A percentile compares a stretch with the other conserved stretches of the same genome.
These are phyloP conservation scores for Sclerospora graminicola DNA, from an alignment of 352 stramenopile species.

Conservation along the genomic window DNA sequence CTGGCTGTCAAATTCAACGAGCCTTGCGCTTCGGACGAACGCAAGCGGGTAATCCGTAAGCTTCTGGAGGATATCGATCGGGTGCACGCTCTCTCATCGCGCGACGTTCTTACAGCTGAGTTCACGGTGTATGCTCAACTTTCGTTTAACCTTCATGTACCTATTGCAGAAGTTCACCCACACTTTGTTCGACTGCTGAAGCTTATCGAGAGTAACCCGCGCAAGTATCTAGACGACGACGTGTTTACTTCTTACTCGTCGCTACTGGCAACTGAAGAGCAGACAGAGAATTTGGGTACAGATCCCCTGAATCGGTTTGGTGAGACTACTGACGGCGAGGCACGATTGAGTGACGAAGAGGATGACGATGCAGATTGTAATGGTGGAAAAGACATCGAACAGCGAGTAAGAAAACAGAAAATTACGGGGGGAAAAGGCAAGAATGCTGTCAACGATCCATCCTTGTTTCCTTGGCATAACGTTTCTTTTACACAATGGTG, in stretches of 20 bases:
- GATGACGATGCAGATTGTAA: conserved; percentile 24
- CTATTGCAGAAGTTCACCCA: conserved; percentile 65
- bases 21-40: conserved; percentile 49
- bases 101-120: conserved; percentile 81
- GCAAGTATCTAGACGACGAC: conserved; percentile 84
- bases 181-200: conserved; percentile 83
- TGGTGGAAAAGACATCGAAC: conserved; percentile 17
- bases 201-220: conserved; percentile 79
- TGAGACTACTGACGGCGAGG: conserved; percentile 54
- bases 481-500: conserved; percentile 78
- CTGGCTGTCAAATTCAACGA: conserved; percentile 92
- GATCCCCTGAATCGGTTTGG: conserved; percentile 31
- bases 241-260: conserved; percentile 70
- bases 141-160: conserved; percentile 82
- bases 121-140: conserved; percentile 88
- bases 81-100: conserved; percentile 67
- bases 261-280: conserved; percentile 61
- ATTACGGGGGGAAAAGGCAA: conserved; percentile 16
- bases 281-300: conserved; percentile 19
- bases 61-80: conserved; percentile 72
- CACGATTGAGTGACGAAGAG: conserved; percentile 62
- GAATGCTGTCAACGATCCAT: conserved; percentile 19
- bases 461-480: conserved; percentile 58
- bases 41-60: conserved; percentile 52
- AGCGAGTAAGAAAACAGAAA: conserved; percentile 19